These are phyloP conservation scores for Xylariomycetidae sp. DNA, from an alignment of 2,329 filamentous ascomycete species.

Conservation along the genomic window DNA sequence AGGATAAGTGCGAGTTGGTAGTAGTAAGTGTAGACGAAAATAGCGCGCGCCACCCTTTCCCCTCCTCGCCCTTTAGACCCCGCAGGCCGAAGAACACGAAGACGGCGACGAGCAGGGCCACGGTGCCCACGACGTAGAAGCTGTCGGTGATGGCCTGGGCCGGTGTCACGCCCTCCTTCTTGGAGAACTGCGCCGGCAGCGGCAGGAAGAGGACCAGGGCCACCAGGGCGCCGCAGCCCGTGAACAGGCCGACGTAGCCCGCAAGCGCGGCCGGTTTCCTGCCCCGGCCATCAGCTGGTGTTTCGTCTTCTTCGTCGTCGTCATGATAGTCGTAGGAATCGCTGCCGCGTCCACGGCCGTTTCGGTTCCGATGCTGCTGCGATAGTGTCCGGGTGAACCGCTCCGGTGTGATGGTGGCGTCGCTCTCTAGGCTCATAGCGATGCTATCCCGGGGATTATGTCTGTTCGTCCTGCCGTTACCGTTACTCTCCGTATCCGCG, in stretches of 20 bases:
- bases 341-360: conserved; percentile 13
- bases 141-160: conserved; percentile 73
- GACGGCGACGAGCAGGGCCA: conserved; percentile 68
- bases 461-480: conserved; percentile 27
- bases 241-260: conserved; percentile 87
- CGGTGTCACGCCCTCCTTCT: conserved; percentile 65
- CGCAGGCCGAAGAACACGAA: conserved; percentile 77
- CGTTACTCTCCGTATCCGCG: conserved; percentile 13
- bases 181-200: conserved; percentile 73
- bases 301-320: not conserved
- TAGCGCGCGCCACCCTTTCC: conserved; percentile 65
- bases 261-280: conserved; percentile 63
- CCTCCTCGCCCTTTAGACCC: conserved; percentile 65
- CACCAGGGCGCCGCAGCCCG: conserved; percentile 84
- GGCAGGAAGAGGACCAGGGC: conserved; percentile 80
- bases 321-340: conserved; percentile 8
- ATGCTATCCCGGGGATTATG: conserved; percentile 51
- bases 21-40: no score
- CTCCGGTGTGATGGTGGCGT: conserved; percentile 70
- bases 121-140: conserved; percentile 77
- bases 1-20: not conserved
- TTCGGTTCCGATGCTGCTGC: conserved; percentile 18
- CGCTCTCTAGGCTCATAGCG: conserved; percentile 66
- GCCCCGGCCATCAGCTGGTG: conserved; percentile 9
- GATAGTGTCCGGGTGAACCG: conserved; percentile 41